phyloP scores from a whole-genome alignment of 2,329 filamentous ascomycete species.

The Colletotrichum lini region DNA sequence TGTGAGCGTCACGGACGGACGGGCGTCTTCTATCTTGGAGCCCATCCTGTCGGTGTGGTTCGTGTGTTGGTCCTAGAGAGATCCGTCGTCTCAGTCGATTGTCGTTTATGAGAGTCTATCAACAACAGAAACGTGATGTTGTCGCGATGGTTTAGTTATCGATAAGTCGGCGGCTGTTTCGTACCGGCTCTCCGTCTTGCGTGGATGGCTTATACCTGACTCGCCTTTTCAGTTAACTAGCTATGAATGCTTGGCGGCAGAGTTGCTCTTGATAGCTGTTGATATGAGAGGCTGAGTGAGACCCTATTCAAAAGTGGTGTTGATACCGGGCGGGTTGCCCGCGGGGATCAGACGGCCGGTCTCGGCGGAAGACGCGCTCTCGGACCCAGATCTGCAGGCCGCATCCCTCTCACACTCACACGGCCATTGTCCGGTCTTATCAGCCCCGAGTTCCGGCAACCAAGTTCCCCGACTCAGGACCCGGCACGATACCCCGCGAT shows the following conservation, averaged over 20 bases:
- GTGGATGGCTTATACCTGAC: background rate
- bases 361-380: slow-evolving; percentile 25
- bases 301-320: background rate
- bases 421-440: slow-evolving; percentile 18
- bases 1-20: slow-evolving; percentile 45
- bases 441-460: slow-evolving; percentile 2
- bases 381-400: slow-evolving; percentile 30
- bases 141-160: background rate
- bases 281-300: slow-evolving; percentile 11
- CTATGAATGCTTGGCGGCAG: slow-evolving; percentile 4
- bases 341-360: slow-evolving; percentile 34
- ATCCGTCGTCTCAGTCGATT: background rate
- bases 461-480: slow-evolving; percentile 9
- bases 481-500: slow-evolving; percentile 24
- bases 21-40: slow-evolving; percentile 25
- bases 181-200: slow-evolving; percentile 15
- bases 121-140: background rate
- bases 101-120: slow-evolving; percentile 4
- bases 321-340: slow-evolving; percentile 24
- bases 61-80: background rate
- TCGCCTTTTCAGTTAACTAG: background rate
- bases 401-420: background rate
- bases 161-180: slow-evolving; percentile 7
- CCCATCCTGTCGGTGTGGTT: slow-evolving; percentile 20
- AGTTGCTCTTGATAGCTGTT: slow-evolving; percentile 23